A percentile compares a stretch with the other conserved stretches of the same genome.
Conservation (phyloP, 352 stramenopile genomes). For the Globisporangium paroecandrum region DNA sequence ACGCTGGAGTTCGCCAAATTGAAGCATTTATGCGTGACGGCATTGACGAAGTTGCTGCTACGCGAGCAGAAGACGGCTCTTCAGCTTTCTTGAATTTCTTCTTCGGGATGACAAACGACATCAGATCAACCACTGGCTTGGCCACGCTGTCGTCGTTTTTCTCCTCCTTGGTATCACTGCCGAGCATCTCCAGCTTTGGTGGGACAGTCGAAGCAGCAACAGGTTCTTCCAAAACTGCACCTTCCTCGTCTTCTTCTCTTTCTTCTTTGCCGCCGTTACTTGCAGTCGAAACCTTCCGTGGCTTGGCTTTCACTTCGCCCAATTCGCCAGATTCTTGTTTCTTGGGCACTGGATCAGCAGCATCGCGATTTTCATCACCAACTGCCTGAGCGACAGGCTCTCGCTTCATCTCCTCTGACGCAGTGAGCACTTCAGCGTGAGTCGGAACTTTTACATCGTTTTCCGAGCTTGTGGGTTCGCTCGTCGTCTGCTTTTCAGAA, state of each 20-base stretch:
- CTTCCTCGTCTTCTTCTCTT: constrained; percentile 14
- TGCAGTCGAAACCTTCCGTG: neutral
- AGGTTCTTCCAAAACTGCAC: neutral
- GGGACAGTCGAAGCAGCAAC: neutral
- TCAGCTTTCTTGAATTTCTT: constrained; percentile 24
- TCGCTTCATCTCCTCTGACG: neutral
- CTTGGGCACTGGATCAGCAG: neutral
- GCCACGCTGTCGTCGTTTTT: neutral
- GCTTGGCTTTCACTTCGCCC: neutral
- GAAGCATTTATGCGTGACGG: constrained; percentile 1
- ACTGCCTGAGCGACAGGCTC: neutral
- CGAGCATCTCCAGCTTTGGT: neutral
- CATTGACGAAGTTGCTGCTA: neutral
- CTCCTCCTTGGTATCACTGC: neutral
- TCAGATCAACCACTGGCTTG: constrained; percentile 15
- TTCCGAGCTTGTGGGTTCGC: neutral
- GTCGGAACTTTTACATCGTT: neutral
- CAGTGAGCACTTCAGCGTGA: neutral
- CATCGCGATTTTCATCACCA: neutral
- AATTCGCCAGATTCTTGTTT: neutral
- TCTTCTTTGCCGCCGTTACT: constrained; percentile 3
- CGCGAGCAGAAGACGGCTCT: neutral
- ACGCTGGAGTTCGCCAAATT: constrained; percentile 10
- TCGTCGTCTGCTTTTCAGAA: neutral
- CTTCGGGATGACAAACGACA: constrained; percentile 46